Evolutionary conservation across 1,284 basidiomycete species (phyloP).

Genomic region (Cystobasidium pallidum): DNA sequence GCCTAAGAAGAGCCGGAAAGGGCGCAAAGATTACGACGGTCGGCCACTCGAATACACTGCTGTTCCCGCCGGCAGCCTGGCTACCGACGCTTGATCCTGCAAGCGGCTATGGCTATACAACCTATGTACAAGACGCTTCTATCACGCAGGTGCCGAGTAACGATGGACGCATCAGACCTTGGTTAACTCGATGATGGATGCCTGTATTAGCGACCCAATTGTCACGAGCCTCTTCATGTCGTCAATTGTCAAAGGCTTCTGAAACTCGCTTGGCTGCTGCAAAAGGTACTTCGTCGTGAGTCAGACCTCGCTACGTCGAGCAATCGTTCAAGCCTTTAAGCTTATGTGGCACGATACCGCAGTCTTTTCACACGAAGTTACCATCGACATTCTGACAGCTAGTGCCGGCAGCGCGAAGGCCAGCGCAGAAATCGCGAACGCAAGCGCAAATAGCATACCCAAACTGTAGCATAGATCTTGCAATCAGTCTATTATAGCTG

Average conservation of each 20-base stretch:
- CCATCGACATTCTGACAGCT: constrained; percentile 34
- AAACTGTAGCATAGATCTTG: neutral
- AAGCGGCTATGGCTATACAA: constrained; percentile 29
- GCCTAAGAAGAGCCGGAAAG: neutral
- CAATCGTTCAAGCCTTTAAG: too few species aligned
- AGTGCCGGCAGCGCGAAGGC: neutral
- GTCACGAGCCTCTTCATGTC: neutral
- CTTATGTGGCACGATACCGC: constrained; percentile 42
- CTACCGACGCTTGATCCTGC: constrained; percentile 16
- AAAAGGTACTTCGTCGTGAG: neutral
- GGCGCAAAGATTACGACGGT: neutral
- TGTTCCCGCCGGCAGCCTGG: constrained; percentile 24
- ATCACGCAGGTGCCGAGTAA: neutral
- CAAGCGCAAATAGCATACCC: constrained; percentile 8
- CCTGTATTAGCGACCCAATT: neutral
- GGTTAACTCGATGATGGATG: constrained; percentile 5
- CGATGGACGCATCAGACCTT: constrained; percentile 15
- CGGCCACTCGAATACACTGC: constrained; percentile 14
- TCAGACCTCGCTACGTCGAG: too few species aligned
- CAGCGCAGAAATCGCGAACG: neutral
- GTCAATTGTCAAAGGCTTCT: neutral
- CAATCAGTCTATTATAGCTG: too few species aligned
- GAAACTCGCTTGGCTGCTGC: constrained; percentile 27
- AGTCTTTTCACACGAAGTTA: constrained; percentile 35
- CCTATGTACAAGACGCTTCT: neutral